phyloP scores from a whole-genome alignment of 2,329 filamentous ascomycete species.

The Phaeoacremonium minimum region DNA sequence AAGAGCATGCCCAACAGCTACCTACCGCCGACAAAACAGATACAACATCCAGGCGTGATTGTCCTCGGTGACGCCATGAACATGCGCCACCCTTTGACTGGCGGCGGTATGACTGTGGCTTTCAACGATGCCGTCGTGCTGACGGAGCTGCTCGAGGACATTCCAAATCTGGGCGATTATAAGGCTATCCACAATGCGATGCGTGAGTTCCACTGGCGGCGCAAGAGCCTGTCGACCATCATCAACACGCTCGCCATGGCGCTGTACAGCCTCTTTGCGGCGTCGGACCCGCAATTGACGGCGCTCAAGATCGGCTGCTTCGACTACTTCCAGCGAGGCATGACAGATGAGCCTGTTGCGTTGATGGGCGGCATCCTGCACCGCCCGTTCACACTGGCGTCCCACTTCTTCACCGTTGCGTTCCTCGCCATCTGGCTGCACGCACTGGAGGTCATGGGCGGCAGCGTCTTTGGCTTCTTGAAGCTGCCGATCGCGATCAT shows the following conservation, averaged over 20 bases:
- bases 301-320: conserved; percentile 89
- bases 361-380: conserved; percentile 79
- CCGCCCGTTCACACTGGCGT: conserved; percentile 72
- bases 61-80: conserved; percentile 94
- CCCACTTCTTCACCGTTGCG: conserved; percentile 93
- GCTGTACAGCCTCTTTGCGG: conserved; percentile 86
- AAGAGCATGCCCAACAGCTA: conserved; percentile 92
- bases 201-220: conserved; percentile 75
- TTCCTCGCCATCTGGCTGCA: conserved; percentile 77
- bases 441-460: conserved; percentile 33
- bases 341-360: conserved; percentile 74
- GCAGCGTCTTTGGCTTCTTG: conserved; percentile 45
- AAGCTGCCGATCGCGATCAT: conserved; percentile 62
- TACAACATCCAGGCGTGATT: conserved; percentile 62
- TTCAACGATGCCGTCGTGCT: conserved; percentile 88
- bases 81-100: conserved; percentile 98
- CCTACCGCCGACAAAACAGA: conserved; percentile 69
- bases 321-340: conserved; percentile 77
- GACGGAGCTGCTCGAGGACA: conserved; percentile 61
- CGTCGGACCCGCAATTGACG: conserved; percentile 70
- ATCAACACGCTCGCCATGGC: conserved; percentile 98
- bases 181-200: conserved; percentile 64
- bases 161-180: conserved; percentile 68
- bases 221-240: conserved; percentile 77
- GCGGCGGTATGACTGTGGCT: conserved; percentile 96